Base-by-base conservation (phyloP, 805 yeast genomes). In the Ogataea zsoltii region DNA sequence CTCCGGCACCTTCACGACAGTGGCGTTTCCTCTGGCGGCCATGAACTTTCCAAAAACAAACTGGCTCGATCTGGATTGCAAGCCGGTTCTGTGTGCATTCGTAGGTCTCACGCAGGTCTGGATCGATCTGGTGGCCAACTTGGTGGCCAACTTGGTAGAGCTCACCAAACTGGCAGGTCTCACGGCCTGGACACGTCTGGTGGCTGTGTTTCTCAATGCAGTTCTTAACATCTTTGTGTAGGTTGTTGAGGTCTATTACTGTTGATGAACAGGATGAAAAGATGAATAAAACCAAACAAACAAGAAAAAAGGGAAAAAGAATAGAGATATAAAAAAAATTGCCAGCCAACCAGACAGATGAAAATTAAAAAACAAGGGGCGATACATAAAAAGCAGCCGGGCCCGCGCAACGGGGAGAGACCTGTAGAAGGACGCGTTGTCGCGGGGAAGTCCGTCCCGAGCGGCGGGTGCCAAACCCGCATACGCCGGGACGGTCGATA, bases 1-100 rank as follows among this genome's bases (percentile, higher is more conserved):
- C 54, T 88, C 95, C 39, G 99, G 99, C 17, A 94, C 98, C 68
- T 90, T 88, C 42, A 92, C 96, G 39, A 67, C 62, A 23, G 69
- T 70, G 2, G 74, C 58, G 43, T 65, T 58, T 29, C 55, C 62
- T 54, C 74, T 63, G 21, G 47, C 51, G 42, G 53, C 53, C 6
- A 28, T 28, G 19, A 37, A 21, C 15, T 37, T 44, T 31, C 29
- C 41, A 9, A 21, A 21, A 21, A 5, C 25, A n/a, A 42, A 26
- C 33, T 25, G 39, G 17, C 19, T 13, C n/a, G 30, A 12, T 28
- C 41, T 43, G n/a, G 21, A 14, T 30, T 35, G 25, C 25, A 30
- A 23, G 15, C 17, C 36, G 33, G 17, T 29, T 16, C 28, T 21
- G 25, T 37, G 25, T 13, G 40, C 32, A 26, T 42, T 28, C n/a